Base-by-base conservation (phyloP, 345 rosid species). In the Trapa bicornis region DNA sequence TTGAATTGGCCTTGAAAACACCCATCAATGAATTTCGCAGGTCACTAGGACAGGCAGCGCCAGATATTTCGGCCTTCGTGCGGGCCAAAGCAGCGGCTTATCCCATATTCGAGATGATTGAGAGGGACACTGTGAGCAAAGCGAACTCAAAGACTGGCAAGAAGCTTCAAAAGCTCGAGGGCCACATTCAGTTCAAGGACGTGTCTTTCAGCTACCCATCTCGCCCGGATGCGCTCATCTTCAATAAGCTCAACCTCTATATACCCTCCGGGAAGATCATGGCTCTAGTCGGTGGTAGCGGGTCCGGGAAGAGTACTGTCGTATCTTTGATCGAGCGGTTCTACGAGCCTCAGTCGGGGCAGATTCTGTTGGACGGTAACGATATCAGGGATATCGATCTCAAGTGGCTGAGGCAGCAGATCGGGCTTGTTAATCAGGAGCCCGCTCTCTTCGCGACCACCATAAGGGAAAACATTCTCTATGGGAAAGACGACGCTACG, bases 201-300 rank as follows among this genome's bases (percentile, higher is more conserved):
- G 84, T 91, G 43, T 70, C 72, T 32, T 94, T 94, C 35, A 75
- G 85, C 65, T 94, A 94, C 75, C 96, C 99, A 1, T 90, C 99
- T 58, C 95, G 99, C 7, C 96, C 85, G 0, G 89, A 88, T 53
- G 88, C 84, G 36, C 69, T 67, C 11, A 88, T 94, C 69, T 94
- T 91, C 69, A 65, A 86, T 54, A 80, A 76, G 75, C 70, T 94
- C 63, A 52, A 74, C 71, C 82, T 94, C 6, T 70, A 74, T n/a
- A 80, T 94, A 33, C 91, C 91, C 47, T 72, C 88, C 0, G 99
- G 99, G 13, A 91, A 91, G 80, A 75, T 94, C 41, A 86, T 88
- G 62, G 99, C 99, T 36, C 89, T 94, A 45, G 99, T 94, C 17
- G 99, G 99, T 35, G 92, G 91, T 75, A 94, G 99, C 62, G 99